These are phyloP conservation scores for Neofusicoccum cordaticola DNA, from an alignment of 2,329 filamentous ascomycete genomes.

Conservation along the genomic window DNA sequence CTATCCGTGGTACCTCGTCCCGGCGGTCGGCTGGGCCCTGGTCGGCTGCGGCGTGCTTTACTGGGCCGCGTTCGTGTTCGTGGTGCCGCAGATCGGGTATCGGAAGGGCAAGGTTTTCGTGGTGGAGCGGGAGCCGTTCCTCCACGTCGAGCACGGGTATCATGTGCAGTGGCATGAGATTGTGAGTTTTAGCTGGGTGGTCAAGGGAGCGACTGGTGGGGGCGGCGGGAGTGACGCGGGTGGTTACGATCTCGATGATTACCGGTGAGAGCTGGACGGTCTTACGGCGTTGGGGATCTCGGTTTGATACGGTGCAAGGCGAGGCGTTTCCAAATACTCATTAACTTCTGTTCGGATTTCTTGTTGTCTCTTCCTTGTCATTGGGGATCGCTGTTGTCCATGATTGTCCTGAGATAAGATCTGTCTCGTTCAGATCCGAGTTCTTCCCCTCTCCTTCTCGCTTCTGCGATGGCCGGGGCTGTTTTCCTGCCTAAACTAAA, in stretches of 20 bases:
- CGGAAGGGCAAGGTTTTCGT: conserved; percentile 20
- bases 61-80: conserved; percentile 17
- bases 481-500: too few species aligned
- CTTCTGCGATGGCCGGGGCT: too few species aligned
- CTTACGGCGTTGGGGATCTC: too few species aligned
- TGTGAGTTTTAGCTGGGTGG: conserved; percentile 19
- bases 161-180: conserved; percentile 22
- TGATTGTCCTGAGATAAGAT: too few species aligned
- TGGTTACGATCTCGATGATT: not conserved
- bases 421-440: too few species aligned
- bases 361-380: too few species aligned
- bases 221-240: not conserved
- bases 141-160: conserved; percentile 19
- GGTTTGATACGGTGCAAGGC: too few species aligned
- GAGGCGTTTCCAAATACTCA: too few species aligned
- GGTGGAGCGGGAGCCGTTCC: conserved; percentile 21
- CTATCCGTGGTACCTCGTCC: conserved; percentile 20
- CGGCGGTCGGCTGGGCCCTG: conserved; percentile 11
- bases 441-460: too few species aligned
- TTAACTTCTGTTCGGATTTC: too few species aligned
- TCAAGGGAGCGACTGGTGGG: conserved; percentile 10
- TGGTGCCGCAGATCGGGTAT: conserved; percentile 16
- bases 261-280: too few species aligned
- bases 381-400: too few species aligned
- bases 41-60: conserved; percentile 19